phyloP scores from a whole-genome alignment of 1,139 yeast species.

The Pichia sp. region DNA sequence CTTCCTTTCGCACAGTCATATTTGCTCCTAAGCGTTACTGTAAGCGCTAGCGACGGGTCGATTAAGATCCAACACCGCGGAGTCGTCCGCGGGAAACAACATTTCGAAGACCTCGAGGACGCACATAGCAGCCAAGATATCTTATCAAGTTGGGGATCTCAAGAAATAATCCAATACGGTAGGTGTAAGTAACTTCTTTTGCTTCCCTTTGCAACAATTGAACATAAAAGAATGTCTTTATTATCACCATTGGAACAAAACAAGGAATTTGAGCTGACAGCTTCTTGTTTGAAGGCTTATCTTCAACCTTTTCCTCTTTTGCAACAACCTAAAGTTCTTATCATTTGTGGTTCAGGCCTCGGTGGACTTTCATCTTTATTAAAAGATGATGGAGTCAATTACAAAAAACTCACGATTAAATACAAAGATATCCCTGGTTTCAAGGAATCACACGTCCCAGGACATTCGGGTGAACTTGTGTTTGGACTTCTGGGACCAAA shows the following conservation, averaged over 20 bases:
- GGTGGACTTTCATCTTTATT: conserved; percentile 71
- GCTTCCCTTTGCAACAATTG: too few relatives aligned
- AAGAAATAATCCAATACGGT: too few relatives aligned
- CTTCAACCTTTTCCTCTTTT: conserved; percentile 6
- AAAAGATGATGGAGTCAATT: conserved; percentile 19
- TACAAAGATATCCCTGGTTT: conserved; percentile 77
- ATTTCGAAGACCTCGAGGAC: too few relatives aligned
- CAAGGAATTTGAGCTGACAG: conserved; percentile 3
- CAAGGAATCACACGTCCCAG: conserved; percentile 73
- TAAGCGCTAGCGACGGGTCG: too few relatives aligned
- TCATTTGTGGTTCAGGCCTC: conserved; percentile 91
- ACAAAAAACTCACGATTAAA: conserved; percentile 38
- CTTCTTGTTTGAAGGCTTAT: background rate
- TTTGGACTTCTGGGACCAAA: conserved; percentile 69
- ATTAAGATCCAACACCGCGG: too few relatives aligned
- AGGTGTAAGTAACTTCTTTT: too few relatives aligned
- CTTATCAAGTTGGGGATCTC: too few relatives aligned
- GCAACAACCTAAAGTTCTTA: conserved; percentile 51
- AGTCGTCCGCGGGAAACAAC: too few relatives aligned
- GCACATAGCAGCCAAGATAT: too few relatives aligned
- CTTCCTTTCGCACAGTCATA: too few relatives aligned
- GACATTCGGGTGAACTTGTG: conserved; percentile 79
- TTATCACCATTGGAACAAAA: conserved; percentile 5
- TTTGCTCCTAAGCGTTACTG: too few relatives aligned
- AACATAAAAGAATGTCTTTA: background rate